Conservation (phyloP, 1,284 basidiomycete genomes). For the Exobasidium cylindrosporum region DNA sequence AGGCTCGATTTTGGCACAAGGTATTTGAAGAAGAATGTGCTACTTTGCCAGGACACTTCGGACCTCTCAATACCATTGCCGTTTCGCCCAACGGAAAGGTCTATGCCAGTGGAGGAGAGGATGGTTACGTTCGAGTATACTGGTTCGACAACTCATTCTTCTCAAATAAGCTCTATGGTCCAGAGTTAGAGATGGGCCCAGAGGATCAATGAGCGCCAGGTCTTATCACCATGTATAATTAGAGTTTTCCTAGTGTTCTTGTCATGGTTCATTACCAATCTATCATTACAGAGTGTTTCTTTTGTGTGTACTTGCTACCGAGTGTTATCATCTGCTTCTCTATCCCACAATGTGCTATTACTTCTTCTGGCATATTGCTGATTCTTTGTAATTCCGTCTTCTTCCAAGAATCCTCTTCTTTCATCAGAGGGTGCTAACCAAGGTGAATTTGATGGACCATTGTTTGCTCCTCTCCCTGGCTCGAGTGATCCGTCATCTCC, state of each 20-base stretch:
- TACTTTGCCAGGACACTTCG: conserved; percentile 68
- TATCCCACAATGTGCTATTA: neutral
- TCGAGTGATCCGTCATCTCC: neutral
- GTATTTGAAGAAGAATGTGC: conserved; percentile 90
- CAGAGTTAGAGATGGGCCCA: conserved; percentile 47
- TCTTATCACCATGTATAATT: too few species aligned
- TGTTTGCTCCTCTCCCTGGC: neutral
- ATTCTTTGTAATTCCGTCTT: neutral
- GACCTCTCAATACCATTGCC: conserved; percentile 96
- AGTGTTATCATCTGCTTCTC: neutral
- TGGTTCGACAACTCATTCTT: conserved; percentile 54
- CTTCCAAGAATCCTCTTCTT: neutral
- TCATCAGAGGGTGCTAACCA: neutral
- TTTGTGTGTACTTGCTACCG: neutral
- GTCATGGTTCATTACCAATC: neutral
- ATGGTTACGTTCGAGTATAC: conserved; percentile 66
- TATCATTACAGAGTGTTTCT: neutral
- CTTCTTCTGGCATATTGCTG: neutral
- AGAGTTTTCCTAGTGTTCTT: too few species aligned
- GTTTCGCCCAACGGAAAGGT: conserved; percentile 83
- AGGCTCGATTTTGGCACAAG: conserved; percentile 97
- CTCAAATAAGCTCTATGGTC: conserved; percentile 50
- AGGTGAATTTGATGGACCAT: neutral
- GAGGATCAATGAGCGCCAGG: conserved; percentile 42
- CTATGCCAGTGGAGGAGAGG: conserved; percentile 94